Evolutionary conservation across 768 basidiomycete species (phyloP).

Genomic region (Hemileccinum rubropunctum): DNA sequence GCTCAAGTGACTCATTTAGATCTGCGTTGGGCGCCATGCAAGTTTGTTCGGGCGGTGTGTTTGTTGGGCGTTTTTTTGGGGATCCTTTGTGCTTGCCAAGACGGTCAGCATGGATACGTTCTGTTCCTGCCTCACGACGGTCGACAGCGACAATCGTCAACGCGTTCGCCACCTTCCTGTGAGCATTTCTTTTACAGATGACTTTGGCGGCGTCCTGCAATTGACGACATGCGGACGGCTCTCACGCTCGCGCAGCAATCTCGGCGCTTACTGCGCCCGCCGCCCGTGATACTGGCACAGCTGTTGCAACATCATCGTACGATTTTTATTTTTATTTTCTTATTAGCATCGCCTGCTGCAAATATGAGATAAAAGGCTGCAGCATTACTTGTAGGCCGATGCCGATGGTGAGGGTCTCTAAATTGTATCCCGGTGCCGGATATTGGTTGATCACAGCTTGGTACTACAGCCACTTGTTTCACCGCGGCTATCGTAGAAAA

Average conservation of each 20-base stretch:
- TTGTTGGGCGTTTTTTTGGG: neutral
- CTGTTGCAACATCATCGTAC: neutral
- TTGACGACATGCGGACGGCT: neutral
- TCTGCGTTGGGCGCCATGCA: neutral
- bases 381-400: too few species aligned
- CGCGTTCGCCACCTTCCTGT: neutral
- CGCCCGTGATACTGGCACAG: slow-evolving; percentile 2
- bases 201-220: neutral
- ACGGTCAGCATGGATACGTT: slow-evolving; percentile 9
- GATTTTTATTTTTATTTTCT: neutral
- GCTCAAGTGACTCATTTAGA: neutral
- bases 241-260: slow-evolving; percentile 3
- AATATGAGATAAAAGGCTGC: too few species aligned
- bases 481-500: neutral
- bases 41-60: neutral
- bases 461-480: neutral
- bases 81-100: neutral
- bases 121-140: slow-evolving; percentile 4
- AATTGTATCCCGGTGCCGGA: neutral
- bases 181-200: neutral
- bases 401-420: neutral
- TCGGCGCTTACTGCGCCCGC: neutral
- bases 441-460: neutral
- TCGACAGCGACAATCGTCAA: slow-evolving; percentile 1
- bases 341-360: neutral